Percentiles rank a stretch among this genome's conserved stretches.
Conservation (phyloP, 2,329 filamentous ascomycete species). For the Fusarium duplospermum region DNA sequence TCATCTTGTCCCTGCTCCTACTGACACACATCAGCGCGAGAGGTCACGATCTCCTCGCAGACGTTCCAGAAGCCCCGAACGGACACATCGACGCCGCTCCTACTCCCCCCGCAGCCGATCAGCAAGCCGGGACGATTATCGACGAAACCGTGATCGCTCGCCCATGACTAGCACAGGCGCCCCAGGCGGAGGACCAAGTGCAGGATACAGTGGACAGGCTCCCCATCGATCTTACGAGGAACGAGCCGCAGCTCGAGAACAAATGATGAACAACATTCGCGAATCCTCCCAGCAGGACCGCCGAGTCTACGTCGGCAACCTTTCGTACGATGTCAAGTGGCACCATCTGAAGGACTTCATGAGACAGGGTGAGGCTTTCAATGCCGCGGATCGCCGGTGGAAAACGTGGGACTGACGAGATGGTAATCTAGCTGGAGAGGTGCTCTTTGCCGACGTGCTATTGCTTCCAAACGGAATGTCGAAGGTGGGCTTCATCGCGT, state of each 20-base stretch:
- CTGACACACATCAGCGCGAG: slow-evolving; percentile 74
- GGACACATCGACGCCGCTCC: slow-evolving; percentile 76
- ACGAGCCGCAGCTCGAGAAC: slow-evolving; percentile 83
- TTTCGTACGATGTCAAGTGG: slow-evolving; percentile 99
- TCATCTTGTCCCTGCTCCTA: slow-evolving; percentile 16
- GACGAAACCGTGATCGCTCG: slow-evolving; percentile 80
- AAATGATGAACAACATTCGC: slow-evolving; percentile 95
- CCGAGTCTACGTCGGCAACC: slow-evolving; percentile 98
- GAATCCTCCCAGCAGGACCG: slow-evolving; percentile 98
- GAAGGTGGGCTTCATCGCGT: slow-evolving; percentile 98
- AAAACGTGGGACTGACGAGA: slow-evolving; percentile 54
- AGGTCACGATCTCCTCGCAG: slow-evolving; percentile 82
- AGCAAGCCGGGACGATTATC: slow-evolving; percentile 79
- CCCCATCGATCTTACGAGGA: slow-evolving; percentile 86
- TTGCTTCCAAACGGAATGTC: slow-evolving; percentile 99
- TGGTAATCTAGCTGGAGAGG: slow-evolving; percentile 84
- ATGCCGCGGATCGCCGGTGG: slow-evolving; percentile 41
- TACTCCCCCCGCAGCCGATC: slow-evolving; percentile 85
- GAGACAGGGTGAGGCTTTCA: slow-evolving; percentile 85
- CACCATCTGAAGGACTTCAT: slow-evolving; percentile 99
- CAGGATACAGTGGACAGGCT: slow-evolving; percentile 68
- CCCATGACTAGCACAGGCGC: slow-evolving; percentile 84
- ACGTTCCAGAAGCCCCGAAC: slow-evolving; percentile 86
- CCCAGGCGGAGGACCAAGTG: slow-evolving; percentile 75
- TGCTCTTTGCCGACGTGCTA: slow-evolving; percentile 99